phyloP scores from a whole-genome alignment of 2,329 filamentous ascomycete genomes.

The Sordariomycetes sp. region DNA sequence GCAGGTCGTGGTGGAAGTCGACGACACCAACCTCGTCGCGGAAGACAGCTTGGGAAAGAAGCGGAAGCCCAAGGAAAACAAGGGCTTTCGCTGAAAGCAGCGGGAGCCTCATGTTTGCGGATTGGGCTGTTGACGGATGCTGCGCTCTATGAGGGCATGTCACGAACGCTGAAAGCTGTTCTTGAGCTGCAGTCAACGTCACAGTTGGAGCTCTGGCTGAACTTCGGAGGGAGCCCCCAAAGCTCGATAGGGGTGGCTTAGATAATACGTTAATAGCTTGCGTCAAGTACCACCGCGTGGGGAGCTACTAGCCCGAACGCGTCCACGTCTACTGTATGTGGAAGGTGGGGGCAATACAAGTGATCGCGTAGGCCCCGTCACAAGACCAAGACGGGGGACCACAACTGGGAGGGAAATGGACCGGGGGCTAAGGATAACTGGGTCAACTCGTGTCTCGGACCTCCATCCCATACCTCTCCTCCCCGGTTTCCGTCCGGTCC shows the following conservation, averaged over 20 bases:
- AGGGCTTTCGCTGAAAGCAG: slow-evolving; percentile 7
- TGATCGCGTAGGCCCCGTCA: neutral
- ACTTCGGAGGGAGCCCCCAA: neutral
- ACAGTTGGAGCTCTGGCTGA: neutral
- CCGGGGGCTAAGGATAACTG: neutral
- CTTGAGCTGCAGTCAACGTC: slow-evolving; percentile 1
- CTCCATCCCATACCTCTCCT: neutral
- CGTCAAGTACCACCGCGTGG: neutral
- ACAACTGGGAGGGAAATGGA: neutral
- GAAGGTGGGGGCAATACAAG: neutral
- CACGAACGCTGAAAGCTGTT: slow-evolving; percentile 2
- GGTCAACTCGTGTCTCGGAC: too few relatives aligned
- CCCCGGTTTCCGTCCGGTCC: neutral
- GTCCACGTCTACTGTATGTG: neutral
- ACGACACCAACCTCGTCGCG: slow-evolving; percentile 81
- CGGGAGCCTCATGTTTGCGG: slow-evolving; percentile 9
- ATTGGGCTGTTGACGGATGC: neutral
- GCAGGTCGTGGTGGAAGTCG: slow-evolving; percentile 84
- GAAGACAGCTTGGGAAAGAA: slow-evolving; percentile 54
- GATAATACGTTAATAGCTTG: neutral
- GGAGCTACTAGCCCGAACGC: too few relatives aligned
- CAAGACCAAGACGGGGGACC: neutral
- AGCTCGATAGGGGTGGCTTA: neutral
- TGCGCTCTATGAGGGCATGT: slow-evolving; percentile 1
- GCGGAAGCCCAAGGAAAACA: slow-evolving; percentile 22